Evolutionary conservation across 176 grass and related monocot species (phyloP).

Genomic region (Oryza glumipatula): DNA sequence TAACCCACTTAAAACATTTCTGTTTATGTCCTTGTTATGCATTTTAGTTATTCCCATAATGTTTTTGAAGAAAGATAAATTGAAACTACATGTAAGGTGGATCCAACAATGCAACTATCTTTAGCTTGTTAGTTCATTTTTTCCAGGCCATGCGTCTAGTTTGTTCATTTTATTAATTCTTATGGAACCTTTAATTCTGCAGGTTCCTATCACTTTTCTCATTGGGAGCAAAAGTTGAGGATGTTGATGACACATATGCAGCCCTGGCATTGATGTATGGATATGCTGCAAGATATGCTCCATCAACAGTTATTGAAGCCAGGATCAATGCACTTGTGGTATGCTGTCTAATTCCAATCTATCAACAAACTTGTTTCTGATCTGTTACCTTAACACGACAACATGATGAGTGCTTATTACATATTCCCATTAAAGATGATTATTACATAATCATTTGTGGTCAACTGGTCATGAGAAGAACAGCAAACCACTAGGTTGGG

Average conservation of each 20-base stretch:
- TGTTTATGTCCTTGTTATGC: conserved; percentile 5
- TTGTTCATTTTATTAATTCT: conserved; percentile 35
- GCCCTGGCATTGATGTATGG: conserved; percentile 98
- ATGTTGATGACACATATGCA: conserved; percentile 95
- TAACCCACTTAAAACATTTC: not conserved
- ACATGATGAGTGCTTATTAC: conserved; percentile 2
- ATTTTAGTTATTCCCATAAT: conserved; percentile 24
- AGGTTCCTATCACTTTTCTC: conserved; percentile 90
- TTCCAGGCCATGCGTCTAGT: conserved; percentile 23
- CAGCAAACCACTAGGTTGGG: not conserved
- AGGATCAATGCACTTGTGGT: conserved; percentile 99
- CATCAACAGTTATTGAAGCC: conserved; percentile 97
- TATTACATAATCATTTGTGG: conserved; percentile 11
- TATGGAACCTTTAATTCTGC: conserved; percentile 40
- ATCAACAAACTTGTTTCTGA: conserved; percentile 21
- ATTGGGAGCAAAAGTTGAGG: conserved; percentile 70
- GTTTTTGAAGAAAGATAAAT: conserved; percentile 30
- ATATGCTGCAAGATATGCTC: conserved; percentile 99
- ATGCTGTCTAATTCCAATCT: conserved; percentile 43
- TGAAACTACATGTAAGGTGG: not conserved
- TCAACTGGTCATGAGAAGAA: not conserved
- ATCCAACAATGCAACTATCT: not conserved
- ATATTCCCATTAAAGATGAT: not conserved
- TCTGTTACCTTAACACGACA: conserved; percentile 13
- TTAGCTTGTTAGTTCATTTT: conserved; percentile 33